phyloP scores from a whole-genome alignment of 2,329 filamentous ascomycete genomes.

The Ascochyta koolunga region DNA sequence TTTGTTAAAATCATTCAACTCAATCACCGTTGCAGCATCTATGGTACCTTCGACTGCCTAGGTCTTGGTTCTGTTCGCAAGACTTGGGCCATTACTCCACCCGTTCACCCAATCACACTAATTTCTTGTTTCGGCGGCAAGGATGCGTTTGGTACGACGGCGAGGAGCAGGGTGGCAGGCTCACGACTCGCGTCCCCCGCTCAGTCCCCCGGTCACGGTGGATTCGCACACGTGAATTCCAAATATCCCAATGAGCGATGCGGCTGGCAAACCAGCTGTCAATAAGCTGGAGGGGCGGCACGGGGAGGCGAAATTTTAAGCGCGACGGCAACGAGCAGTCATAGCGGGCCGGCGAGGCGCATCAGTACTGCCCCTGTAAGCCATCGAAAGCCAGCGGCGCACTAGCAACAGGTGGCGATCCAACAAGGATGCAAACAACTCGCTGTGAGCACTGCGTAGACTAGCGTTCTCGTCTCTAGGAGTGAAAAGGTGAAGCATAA shows the following conservation, averaged over 20 bases:
- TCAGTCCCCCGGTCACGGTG: neutral
- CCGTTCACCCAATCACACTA: neutral
- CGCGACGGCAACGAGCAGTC: conserved; percentile 14
- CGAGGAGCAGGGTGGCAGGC: conserved; percentile 2
- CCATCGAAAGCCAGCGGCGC: conserved; percentile 34
- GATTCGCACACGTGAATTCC: conserved; percentile 10
- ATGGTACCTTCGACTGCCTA: neutral
- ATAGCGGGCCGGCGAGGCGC: conserved; percentile 22
- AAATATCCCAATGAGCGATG: conserved; percentile 15
- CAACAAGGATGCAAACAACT: conserved; percentile 23
- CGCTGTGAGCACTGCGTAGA: conserved; percentile 17
- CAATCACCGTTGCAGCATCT: neutral
- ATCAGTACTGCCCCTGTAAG: conserved; percentile 29
- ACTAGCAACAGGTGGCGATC: conserved; percentile 31
- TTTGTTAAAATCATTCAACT: neutral
- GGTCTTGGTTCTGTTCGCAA: neutral
- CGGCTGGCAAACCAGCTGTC: neutral
- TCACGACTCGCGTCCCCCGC: neutral
- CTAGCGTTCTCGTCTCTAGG: conserved; percentile 18
- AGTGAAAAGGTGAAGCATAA: conserved; percentile 15
- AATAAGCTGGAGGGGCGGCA: conserved; percentile 10
- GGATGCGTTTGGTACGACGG: conserved; percentile 32
- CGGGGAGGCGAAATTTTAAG: conserved; percentile 12
- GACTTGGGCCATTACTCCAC: neutral
- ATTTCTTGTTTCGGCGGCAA: neutral